Evolutionary conservation across 441 rosid species (phyloP).

Genomic region (Macaranga tanarius): DNA sequence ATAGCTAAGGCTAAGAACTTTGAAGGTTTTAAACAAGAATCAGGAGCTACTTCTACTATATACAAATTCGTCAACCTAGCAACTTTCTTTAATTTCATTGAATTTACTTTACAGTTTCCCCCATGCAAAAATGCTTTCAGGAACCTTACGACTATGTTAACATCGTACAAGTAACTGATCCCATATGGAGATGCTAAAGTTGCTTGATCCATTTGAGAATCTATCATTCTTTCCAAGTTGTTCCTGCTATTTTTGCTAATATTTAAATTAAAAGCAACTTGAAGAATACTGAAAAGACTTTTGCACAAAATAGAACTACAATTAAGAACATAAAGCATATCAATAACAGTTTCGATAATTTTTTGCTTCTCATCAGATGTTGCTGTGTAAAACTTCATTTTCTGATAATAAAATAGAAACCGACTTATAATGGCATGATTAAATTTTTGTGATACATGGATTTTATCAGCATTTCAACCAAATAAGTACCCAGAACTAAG

Average conservation of each 20-base stretch:
- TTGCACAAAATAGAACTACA: constrained; percentile 53
- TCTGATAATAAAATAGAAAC: constrained; percentile 77
- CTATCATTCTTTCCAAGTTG: too few species aligned
- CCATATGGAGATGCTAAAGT: too few species aligned
- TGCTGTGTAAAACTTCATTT: constrained; percentile 41
- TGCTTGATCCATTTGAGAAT: too few species aligned
- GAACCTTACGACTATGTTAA: too few species aligned
- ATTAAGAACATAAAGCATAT: constrained; percentile 52
- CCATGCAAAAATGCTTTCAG: constrained; percentile 49
- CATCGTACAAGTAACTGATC: too few species aligned
- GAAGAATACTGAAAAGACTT: too few species aligned
- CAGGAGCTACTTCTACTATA: constrained; percentile 83
- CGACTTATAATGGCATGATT: constrained; percentile 52
- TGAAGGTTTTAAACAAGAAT: constrained; percentile 63
- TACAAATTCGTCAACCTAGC: constrained; percentile 65
- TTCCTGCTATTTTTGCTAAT: too few species aligned
- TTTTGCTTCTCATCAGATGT: constrained; percentile 46
- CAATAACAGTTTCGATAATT: constrained; percentile 46
- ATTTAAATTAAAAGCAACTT: too few species aligned
- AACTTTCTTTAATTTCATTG: constrained; percentile 49
- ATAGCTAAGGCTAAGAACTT: too few species aligned
- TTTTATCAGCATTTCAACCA: constrained; percentile 45
- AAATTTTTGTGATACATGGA: constrained; percentile 50
- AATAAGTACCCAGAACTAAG: constrained; percentile 31
- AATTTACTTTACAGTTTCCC: constrained; percentile 32